These are phyloP conservation scores for maize (Zea mays) DNA, from an alignment of 176 grass and related monocot genomes.

Conservation along the genomic window DNA sequence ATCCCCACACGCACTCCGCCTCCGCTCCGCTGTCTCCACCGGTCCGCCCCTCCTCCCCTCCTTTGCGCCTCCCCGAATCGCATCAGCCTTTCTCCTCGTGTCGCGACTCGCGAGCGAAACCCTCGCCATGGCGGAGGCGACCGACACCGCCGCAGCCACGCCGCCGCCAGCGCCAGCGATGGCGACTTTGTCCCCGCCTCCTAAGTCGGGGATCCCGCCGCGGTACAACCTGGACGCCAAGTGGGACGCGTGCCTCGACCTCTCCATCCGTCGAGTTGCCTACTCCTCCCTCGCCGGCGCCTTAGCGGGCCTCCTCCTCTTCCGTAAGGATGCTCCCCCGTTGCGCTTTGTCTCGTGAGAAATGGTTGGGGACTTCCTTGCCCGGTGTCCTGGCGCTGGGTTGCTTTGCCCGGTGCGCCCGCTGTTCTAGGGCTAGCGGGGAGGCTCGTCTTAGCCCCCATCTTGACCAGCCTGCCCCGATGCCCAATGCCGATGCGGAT, in stretches of 20 bases:
- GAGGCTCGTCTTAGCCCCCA: background rate
- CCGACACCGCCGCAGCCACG: constrained; percentile 44
- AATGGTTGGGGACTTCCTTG: too few species aligned
- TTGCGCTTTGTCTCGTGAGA: background rate
- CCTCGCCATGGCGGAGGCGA: constrained; percentile 68
- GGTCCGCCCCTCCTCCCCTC: background rate
- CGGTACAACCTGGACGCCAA: constrained; percentile 82
- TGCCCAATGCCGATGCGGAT: background rate
- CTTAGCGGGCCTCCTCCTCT: constrained; percentile 78
- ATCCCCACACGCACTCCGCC: background rate
- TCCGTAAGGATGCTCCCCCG: constrained; percentile 49
- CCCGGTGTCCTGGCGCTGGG: background rate
- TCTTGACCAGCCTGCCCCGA: background rate
- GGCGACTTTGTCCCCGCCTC: background rate
- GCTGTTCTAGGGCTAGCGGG: too few species aligned
- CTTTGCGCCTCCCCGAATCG: background rate
- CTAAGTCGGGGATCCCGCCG: constrained; percentile 44
- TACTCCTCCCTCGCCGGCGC: constrained; percentile 83
- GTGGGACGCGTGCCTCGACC: constrained; percentile 89
- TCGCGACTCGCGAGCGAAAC: constrained; percentile 12
- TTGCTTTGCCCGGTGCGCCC: background rate
- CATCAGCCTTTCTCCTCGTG: constrained; percentile 14
- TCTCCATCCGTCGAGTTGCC: constrained; percentile 82
- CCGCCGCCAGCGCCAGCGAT: background rate
- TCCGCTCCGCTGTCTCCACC: background rate